Percentiles rank a stretch among this genome's conserved stretches.
Conservation (phyloP, 75 land plant genomes). For the Sequoia sempervirens region DNA sequence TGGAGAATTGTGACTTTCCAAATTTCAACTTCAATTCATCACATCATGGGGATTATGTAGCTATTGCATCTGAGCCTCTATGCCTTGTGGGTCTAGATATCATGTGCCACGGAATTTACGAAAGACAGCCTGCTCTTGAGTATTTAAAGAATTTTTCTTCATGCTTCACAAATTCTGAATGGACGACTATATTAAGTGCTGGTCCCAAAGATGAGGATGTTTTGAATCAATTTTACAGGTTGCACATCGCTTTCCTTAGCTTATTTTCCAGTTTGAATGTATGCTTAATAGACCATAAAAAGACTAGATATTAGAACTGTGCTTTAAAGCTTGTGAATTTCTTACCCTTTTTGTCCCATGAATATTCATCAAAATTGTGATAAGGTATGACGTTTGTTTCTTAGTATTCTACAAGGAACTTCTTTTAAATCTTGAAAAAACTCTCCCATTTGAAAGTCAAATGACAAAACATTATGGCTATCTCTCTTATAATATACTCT, state of each 20-base stretch:
- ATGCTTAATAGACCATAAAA: not conserved
- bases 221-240: slow-evolving; percentile 78
- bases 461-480: not conserved
- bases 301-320: not conserved
- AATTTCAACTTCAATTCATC: slow-evolving; percentile 82
- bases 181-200: slow-evolving; percentile 55
- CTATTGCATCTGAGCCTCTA: slow-evolving; percentile 75
- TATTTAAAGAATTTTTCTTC: slow-evolving; percentile 53
- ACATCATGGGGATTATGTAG: slow-evolving; percentile 93
- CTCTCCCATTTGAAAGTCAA: not conserved
- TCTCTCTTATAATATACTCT: not conserved
- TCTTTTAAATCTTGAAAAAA: not conserved
- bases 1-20: slow-evolving; percentile 33
- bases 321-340: not conserved
- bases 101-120: slow-evolving; percentile 36
- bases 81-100: slow-evolving; percentile 86
- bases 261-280: not conserved
- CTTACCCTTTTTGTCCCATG: not conserved
- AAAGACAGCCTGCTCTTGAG: slow-evolving; percentile 26
- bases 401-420: not conserved
- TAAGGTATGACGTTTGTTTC: not conserved
- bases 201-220: slow-evolving; percentile 28
- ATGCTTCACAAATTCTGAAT: slow-evolving; percentile 64
- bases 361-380: not conserved
- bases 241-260: not conserved